These are phyloP conservation scores for Neonectria faginata DNA, from an alignment of 2,329 filamentous ascomycete species.

Conservation along the genomic window DNA sequence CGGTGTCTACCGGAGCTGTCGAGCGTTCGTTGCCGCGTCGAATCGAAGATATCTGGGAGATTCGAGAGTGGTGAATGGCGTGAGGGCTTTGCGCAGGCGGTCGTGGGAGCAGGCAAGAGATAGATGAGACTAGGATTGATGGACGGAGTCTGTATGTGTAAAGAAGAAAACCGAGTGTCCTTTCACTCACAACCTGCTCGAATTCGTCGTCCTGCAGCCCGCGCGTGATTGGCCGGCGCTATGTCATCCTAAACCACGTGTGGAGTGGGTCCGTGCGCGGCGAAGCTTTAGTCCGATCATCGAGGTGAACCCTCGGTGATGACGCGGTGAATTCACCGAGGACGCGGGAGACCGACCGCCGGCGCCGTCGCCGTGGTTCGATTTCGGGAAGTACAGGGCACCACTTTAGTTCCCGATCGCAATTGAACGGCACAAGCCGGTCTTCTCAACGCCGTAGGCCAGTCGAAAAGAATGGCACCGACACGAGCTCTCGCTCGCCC, in stretches of 20 bases:
- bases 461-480: constrained; percentile 34
- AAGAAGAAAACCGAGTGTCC: constrained; percentile 30
- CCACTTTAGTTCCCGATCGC: constrained; percentile 9
- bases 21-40: constrained; percentile 19
- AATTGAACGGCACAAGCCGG: constrained; percentile 28
- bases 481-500: constrained; percentile 34
- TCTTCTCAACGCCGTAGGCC: constrained; percentile 4
- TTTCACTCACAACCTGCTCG: constrained; percentile 38
- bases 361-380: constrained; percentile 41
- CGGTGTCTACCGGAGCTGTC: constrained; percentile 7
- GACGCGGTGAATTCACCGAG: constrained; percentile 34
- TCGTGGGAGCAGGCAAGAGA: constrained; percentile 24
- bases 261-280: constrained; percentile 36
- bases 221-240: constrained; percentile 41
- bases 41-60: not conserved
- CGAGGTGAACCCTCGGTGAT: constrained; percentile 24
- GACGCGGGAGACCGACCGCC: constrained; percentile 25
- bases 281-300: constrained; percentile 43
- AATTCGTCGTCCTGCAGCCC: constrained; percentile 38
- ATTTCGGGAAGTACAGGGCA: constrained; percentile 29
- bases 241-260: constrained; percentile 45
- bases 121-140: constrained; percentile 32
- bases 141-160: constrained; percentile 28
- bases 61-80: not conserved
- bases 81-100: constrained; percentile 11